Percentiles rank a stretch among this genome's conserved stretches.
These are phyloP conservation scores for Parastagonospora avenae DNA, from an alignment of 2,329 filamentous ascomycete genomes.

Conservation along the genomic window DNA sequence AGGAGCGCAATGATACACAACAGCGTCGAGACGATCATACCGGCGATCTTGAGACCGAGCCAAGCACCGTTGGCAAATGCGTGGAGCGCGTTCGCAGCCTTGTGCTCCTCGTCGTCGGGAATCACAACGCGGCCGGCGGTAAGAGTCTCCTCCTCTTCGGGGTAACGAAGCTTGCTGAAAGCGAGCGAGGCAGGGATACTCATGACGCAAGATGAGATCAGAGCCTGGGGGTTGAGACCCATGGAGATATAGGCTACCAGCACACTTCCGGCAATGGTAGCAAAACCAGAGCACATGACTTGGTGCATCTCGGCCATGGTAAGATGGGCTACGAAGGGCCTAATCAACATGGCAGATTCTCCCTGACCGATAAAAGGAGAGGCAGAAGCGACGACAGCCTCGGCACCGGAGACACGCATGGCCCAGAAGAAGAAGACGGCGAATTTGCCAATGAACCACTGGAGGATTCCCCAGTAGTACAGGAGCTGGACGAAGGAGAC, in stretches of 20 bases:
- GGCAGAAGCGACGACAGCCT: conserved; percentile 90
- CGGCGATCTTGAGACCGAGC: conserved; percentile 84
- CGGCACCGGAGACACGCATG: conserved; percentile 84
- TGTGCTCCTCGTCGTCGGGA: conserved; percentile 77
- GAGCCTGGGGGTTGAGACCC: conserved; percentile 80
- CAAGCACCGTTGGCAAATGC: conserved; percentile 85
- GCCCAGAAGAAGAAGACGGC: conserved; percentile 91
- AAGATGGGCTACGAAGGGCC: conserved; percentile 82
- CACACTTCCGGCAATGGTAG: conserved; percentile 88
- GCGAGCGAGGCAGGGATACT: conserved; percentile 90
- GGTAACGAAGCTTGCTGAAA: conserved; percentile 86
- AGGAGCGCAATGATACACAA: conserved; percentile 83
- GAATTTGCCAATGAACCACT: conserved; percentile 90
- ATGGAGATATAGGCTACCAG: conserved; percentile 84
- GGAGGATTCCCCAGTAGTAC: conserved; percentile 79
- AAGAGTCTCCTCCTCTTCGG: conserved; percentile 83
- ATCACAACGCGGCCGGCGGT: conserved; percentile 82
- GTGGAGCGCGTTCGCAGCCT: conserved; percentile 79
- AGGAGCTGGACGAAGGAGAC: conserved; percentile 87
- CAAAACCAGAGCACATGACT: conserved; percentile 90
- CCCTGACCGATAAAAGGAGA: conserved; percentile 95
- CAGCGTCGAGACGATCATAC: conserved; percentile 79
- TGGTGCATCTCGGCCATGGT: conserved; percentile 90
- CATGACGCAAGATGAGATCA: conserved; percentile 94
- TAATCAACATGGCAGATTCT: conserved; percentile 91